Base-by-base conservation (phyloP, 2,329 filamentous ascomycete genomes). In the Colletotrichum sp. region DNA sequence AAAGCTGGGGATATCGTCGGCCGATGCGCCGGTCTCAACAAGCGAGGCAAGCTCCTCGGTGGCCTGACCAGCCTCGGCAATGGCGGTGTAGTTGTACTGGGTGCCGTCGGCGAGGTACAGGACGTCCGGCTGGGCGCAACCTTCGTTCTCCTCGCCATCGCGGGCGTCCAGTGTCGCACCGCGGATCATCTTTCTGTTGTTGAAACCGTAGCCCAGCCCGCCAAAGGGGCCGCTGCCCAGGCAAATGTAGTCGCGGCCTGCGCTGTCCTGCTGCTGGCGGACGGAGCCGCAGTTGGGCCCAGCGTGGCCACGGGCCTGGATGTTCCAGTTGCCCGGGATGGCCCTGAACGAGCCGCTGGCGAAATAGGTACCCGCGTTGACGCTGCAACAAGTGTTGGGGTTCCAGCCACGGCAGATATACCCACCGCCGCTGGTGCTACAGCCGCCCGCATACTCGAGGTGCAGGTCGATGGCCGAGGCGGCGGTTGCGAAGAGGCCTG, bases 21-120 rank as follows among this genome's bases (percentile, higher is more conserved):
- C 69, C 10, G 69, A 72, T 48, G 69, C 69, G 48, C 69, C 69
- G 0, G 34, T 34, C 48, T 12, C 1, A 4, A 72, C 4, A 32
- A 72, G 34, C 69, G 69, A 67, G 48, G 16, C 2, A 57, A 72
- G 8, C 61, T 72, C 69, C 3, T 72, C 61, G 61, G 24, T 60
- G 61, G 69, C 21, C 69, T 72, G 61, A 7, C 69, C 69, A 60
- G 69, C 39, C 34, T 72, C 61, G 48, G 34, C 61, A 67, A 72
- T 72, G 61, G 69, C 69, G 61, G 69, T 72, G 69, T 67, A 72
- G 69, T 72, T 72, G 69, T 72, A 72, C 69, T 72, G 69, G 69
- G 69, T 72, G 69, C 69, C 69, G 61, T 72, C 69, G 69, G 48
- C 61, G 48, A 72, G 69, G 48, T 72, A 72, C 48, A 72, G 61